Evolutionary conservation across 441 rosid species (phyloP).

Genomic region (Kokia cookei): DNA sequence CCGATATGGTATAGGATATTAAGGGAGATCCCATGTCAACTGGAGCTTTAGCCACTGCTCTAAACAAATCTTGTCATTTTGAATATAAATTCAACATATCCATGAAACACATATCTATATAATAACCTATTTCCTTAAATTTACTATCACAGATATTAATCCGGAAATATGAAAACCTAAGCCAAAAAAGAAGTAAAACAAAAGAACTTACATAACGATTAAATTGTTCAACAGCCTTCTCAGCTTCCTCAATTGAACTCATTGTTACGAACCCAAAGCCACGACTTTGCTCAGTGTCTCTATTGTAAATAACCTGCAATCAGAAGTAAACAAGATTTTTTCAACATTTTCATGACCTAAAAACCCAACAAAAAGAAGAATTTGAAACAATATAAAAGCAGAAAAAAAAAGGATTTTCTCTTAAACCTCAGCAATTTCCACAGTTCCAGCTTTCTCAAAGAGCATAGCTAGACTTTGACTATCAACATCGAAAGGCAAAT

Average conservation of each 20-base stretch:
- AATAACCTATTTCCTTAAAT: too few relatives aligned
- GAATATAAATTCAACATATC: too few relatives aligned
- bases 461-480: slow-evolving; percentile 76
- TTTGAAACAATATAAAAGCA: neutral
- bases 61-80: too few relatives aligned
- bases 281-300: slow-evolving; percentile 81
- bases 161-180: neutral
- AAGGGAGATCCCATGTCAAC: too few relatives aligned
- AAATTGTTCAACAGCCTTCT: slow-evolving; percentile 66
- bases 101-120: neutral
- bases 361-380: neutral
- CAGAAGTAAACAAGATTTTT: slow-evolving; percentile 4
- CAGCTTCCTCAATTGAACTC: slow-evolving; percentile 88
- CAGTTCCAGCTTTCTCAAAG: slow-evolving; percentile 82
- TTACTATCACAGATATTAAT: neutral
- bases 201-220: slow-evolving; percentile 59
- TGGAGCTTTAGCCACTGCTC: too few relatives aligned
- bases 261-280: slow-evolving; percentile 96
- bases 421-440: slow-evolving; percentile 75
- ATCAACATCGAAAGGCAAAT: slow-evolving; percentile 71
- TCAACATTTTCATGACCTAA: neutral
- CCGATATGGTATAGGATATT: too few relatives aligned
- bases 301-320: slow-evolving; percentile 75
- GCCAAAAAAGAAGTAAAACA: neutral
- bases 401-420: neutral